Evolutionary conservation across 2,329 filamentous ascomycete species (phyloP).

Genomic region (Exophiala sp.): DNA sequence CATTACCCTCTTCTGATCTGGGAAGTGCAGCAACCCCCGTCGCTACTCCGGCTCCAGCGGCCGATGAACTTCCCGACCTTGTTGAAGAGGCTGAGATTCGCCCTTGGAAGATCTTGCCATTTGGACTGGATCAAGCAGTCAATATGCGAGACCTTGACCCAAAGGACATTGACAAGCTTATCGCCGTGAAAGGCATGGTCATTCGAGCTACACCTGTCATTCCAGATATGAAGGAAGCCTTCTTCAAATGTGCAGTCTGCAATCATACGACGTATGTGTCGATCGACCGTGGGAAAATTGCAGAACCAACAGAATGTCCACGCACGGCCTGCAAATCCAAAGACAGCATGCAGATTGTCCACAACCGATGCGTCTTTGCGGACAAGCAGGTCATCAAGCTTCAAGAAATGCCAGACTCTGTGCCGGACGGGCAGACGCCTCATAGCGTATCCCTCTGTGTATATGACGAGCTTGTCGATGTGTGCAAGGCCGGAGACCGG

Average conservation of each 20-base stretch:
- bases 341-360: slow-evolving; percentile 97
- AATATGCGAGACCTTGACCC: slow-evolving; percentile 94
- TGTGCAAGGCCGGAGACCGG: slow-evolving; percentile 95
- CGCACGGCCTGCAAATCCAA: slow-evolving; percentile 71
- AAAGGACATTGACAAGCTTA: slow-evolving; percentile 90
- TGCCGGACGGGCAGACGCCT: slow-evolving; percentile 92
- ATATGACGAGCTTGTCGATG: slow-evolving; percentile 94
- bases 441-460: slow-evolving; percentile 95
- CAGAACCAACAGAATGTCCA: slow-evolving; percentile 85
- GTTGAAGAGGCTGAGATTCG: slow-evolving; percentile 70
- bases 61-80: slow-evolving; percentile 59
- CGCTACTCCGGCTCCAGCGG: slow-evolving; percentile 37
- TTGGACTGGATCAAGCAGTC: slow-evolving; percentile 76
- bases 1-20: slow-evolving; percentile 72
- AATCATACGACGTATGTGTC: slow-evolving; percentile 85
- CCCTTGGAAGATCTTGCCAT: slow-evolving; percentile 80
- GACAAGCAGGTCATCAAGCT: slow-evolving; percentile 99
- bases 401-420: slow-evolving; percentile 91
- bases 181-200: slow-evolving; percentile 90
- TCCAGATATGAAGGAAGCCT: slow-evolving; percentile 97
- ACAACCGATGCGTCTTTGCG: slow-evolving; percentile 89
- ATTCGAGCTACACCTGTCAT: slow-evolving; percentile 95
- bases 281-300: slow-evolving; percentile 91
- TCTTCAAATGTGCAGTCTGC: slow-evolving; percentile 92
- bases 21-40: slow-evolving; percentile 44